phyloP scores from a whole-genome alignment of 2,329 filamentous ascomycete genomes.

The Cadophora luteo-olivacea region DNA sequence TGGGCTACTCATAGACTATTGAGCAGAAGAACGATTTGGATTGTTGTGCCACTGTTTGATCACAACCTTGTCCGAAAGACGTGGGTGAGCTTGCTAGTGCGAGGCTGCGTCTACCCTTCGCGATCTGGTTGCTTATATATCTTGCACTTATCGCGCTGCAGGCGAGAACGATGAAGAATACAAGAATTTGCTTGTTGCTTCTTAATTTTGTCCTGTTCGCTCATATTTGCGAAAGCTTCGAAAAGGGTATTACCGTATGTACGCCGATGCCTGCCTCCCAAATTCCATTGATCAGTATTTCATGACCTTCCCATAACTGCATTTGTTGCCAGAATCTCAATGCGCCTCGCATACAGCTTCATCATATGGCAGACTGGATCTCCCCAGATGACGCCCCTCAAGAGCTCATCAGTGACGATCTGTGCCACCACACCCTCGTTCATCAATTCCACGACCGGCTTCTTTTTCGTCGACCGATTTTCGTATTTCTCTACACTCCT shows the following conservation, averaged over 20 bases:
- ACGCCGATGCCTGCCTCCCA: neutral
- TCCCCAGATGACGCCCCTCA: conserved; percentile 78
- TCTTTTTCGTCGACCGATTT: conserved; percentile 52
- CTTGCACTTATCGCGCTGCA: no score
- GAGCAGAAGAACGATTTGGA: no score
- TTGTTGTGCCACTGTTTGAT: no score
- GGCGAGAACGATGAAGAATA: no score
- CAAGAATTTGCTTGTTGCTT: conserved; percentile 12
- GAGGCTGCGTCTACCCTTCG: no score
- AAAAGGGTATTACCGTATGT: conserved; percentile 12
- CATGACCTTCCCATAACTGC: conserved; percentile 59
- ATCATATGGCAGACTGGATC: conserved; percentile 83
- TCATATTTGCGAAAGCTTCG: conserved; percentile 63
- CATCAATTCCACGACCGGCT: conserved; percentile 54
- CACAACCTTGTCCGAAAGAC: no score
- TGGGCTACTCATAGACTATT: no score
- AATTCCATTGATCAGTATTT: conserved; percentile 10
- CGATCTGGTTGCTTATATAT: no score
- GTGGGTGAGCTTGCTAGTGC: no score
- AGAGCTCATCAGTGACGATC: conserved; percentile 69
- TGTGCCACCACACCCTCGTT: conserved; percentile 71
- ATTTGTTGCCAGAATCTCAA: conserved; percentile 74
- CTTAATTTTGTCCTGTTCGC: neutral
- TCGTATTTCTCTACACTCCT: conserved; percentile 54
- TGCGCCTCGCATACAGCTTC: conserved; percentile 74